phyloP scores from a whole-genome alignment of 2,329 filamentous ascomycete genomes.

The Trichoderma pleuroti region DNA sequence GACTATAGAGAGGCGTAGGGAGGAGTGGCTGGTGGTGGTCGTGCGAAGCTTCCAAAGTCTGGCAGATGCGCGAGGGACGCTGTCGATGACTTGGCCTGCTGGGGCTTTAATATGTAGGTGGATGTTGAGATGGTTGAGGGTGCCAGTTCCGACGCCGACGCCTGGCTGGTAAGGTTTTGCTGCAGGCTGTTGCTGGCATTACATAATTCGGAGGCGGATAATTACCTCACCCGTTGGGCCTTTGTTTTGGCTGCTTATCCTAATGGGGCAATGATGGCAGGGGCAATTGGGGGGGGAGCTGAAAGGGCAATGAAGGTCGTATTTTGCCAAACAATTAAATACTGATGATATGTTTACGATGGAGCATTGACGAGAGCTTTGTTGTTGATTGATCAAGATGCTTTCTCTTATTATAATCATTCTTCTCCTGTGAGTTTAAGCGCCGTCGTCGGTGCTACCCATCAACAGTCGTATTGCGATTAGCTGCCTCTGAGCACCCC shows the following conservation, averaged over 20 bases:
- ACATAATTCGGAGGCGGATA: constrained; percentile 21
- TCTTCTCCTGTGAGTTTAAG: background rate
- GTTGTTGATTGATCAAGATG: background rate
- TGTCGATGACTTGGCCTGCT: constrained; percentile 9
- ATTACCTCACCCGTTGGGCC: constrained; percentile 16
- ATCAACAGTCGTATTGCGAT: background rate
- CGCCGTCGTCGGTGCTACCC: background rate
- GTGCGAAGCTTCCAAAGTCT: constrained; percentile 11
- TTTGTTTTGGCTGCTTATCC: background rate
- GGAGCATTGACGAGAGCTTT: background rate
- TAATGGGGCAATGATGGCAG: constrained; percentile 9
- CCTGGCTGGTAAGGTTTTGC: constrained; percentile 19
- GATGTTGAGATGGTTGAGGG: constrained; percentile 17
- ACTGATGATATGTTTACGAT: background rate
- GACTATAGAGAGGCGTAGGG: background rate
- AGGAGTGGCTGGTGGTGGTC: background rate
- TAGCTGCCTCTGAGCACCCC: too few relatives aligned
- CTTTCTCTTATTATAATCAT: background rate
- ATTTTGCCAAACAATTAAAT: background rate
- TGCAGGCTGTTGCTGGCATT: constrained; percentile 16
- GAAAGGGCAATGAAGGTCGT: background rate
- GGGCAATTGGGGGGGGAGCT: background rate
- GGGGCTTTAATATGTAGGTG: constrained; percentile 7
- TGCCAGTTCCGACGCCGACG: constrained; percentile 19
- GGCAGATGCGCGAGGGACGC: constrained; percentile 8